Evolutionary conservation across 257 asterid species (phyloP), one percentile per base, ranked within the genome.

Genomic region (Coffea eugenioides): DNA sequence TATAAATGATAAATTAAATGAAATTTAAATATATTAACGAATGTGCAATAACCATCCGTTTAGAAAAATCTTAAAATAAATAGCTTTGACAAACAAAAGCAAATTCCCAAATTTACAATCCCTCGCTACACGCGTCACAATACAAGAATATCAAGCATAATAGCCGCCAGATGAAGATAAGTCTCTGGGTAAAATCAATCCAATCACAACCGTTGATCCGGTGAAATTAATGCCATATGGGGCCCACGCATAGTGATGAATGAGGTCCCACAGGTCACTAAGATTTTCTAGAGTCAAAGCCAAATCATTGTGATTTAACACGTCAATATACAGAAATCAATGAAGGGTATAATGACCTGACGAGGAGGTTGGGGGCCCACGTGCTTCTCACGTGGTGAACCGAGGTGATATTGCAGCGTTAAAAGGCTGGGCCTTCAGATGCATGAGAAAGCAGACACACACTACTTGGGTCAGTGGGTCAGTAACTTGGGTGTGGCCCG

Each of bases 341-440:
- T 25, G 23, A 43, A n/a, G 25, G 31, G 43, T 13, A 23, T n/a
- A n/a, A n/a, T 65, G 51, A 51, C 73, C 15, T 74, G 62, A 59
- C 66, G 39, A 8, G 59, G 76, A 41, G 77, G 69, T 15, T 8
- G 48, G 61, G 83, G 85, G 57, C 74, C 88, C 80, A 85, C 75
- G 83, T 84, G 88, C 83, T 69, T 16, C 83, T 81, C 85, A 81
- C 88, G 78, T 71, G 82, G 74, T 6, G 51, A 15, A 43, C 59
- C 25, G 74, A 51, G 51, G 15, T 48, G 69, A 75, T 59, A 11
- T 74, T 69, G 78, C 83, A 74, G 41, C 73, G 23, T 69, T 45
- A 6, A 21, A 61, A 57, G 36, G 62, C 45, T 31, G 81, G 74
- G 78, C 74, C 74, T 51, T 71, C 67, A 48, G 46, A 62, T 2